phyloP scores from a whole-genome alignment of 1,139 yeast species.

The Sugiyamaella sp. region DNA sequence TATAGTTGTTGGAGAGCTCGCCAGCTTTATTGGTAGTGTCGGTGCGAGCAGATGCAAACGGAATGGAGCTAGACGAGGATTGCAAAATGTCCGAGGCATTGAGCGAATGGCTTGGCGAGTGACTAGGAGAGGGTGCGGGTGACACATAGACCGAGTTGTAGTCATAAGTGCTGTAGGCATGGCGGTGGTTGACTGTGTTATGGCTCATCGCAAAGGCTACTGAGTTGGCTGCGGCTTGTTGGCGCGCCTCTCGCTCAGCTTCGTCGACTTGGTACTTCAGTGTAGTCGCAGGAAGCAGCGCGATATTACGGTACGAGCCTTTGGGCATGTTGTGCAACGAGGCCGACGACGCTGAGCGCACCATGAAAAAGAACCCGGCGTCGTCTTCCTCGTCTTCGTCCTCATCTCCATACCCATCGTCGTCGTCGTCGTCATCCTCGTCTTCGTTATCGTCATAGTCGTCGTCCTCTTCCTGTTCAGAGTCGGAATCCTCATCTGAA shows the following conservation, averaged over 20 bases:
- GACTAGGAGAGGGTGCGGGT: conserved; percentile 34
- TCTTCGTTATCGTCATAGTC: conserved; percentile 30
- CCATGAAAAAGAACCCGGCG: conserved; percentile 70
- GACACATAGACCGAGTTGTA: conserved; percentile 73
- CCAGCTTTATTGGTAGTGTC: conserved; percentile 32
- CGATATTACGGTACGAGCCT: conserved; percentile 53
- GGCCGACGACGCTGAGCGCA: conserved; percentile 43
- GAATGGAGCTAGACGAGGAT: conserved; percentile 18
- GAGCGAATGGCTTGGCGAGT: conserved; percentile 29
- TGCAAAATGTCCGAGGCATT: conserved; percentile 19
- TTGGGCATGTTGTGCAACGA: conserved; percentile 36
- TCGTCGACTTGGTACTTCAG: conserved; percentile 79
- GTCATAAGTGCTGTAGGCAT: conserved; percentile 76
- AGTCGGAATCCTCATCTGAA: conserved; percentile 7
- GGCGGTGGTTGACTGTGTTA: conserved; percentile 72
- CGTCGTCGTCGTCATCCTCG: conserved; percentile 38
- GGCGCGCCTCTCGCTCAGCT: conserved; percentile 61
- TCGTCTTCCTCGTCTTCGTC: conserved; percentile 62
- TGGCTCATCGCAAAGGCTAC: conserved; percentile 63
- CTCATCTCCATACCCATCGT: conserved; percentile 44
- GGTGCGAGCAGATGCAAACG: conserved; percentile 25
- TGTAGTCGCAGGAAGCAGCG: conserved; percentile 77
- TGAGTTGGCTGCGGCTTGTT: conserved; percentile 42
- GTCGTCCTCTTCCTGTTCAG: conserved; percentile 35
- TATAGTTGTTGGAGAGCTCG: conserved; percentile 25